Conservation (phyloP, 352 stramenopile species). For the Pythium periplocum region DNA sequence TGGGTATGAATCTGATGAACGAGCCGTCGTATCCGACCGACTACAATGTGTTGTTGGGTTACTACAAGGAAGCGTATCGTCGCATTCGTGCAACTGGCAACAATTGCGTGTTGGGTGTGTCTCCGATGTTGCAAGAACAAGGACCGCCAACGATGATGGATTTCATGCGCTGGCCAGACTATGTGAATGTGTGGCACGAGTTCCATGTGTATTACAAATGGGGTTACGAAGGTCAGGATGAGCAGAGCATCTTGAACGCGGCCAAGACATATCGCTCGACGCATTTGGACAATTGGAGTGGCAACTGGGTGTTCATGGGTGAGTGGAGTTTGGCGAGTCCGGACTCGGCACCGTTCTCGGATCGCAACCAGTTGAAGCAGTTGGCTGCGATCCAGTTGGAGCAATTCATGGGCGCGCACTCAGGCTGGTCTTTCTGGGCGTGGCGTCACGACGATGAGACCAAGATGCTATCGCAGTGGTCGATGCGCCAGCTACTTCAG, state of each 20-base stretch:
- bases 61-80: slow-evolving; percentile 36
- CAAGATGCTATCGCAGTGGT: slow-evolving; percentile 1
- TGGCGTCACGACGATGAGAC: slow-evolving; percentile 9
- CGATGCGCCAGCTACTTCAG: slow-evolving; percentile 12
- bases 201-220: slow-evolving; percentile 55
- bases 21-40: slow-evolving; percentile 26
- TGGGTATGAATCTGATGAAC: slow-evolving; percentile 53
- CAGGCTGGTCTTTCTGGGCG: slow-evolving; percentile 6
- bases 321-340: slow-evolving; percentile 45
- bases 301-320: slow-evolving; percentile 38
- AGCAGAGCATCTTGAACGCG: slow-evolving; percentile 17
- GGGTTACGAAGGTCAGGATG: slow-evolving; percentile 22
- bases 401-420: slow-evolving; percentile 11
- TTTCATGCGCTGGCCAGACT: slow-evolving; percentile 29
- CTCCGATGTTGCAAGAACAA: slow-evolving; percentile 39
- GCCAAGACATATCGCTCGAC: slow-evolving; percentile 19
- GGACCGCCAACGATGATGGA: slow-evolving; percentile 14
- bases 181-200: slow-evolving; percentile 55
- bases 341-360: slow-evolving; percentile 21
- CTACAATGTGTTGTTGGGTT: slow-evolving; percentile 18
- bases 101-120: slow-evolving; percentile 38
- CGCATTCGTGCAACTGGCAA: slow-evolving; percentile 30
- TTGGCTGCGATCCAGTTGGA: slow-evolving; percentile 29
- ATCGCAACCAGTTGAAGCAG: slow-evolving; percentile 20
- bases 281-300: slow-evolving; percentile 16